Conservation (phyloP, 257 asterid genomes). For the Asclepias syriaca region DNA sequence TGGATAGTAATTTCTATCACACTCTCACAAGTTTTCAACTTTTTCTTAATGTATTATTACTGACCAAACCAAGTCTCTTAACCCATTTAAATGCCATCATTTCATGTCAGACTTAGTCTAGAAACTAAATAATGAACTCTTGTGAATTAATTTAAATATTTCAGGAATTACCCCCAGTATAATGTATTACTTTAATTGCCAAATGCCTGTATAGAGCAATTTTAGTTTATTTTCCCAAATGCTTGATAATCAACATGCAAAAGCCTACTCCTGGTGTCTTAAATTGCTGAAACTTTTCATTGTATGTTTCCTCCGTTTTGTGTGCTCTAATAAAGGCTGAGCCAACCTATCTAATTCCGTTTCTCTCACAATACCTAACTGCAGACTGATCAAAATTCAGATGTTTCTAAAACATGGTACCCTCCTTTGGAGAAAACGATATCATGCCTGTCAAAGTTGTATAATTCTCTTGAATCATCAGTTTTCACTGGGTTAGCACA, state of each 20-base stretch:
- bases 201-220: not conserved
- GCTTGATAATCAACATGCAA: not conserved
- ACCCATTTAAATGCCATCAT: too few relatives aligned
- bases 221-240: not conserved
- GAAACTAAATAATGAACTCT: not conserved
- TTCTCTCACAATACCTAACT: conserved; percentile 16
- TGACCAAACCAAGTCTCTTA: not conserved
- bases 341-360: conserved; percentile 11
- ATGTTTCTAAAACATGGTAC: conserved; percentile 74
- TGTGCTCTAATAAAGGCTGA: not conserved
- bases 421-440: conserved; percentile 98
- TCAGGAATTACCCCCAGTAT: not conserved
- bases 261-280: not conserved
- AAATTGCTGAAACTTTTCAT: conserved; percentile 18
- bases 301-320: conserved; percentile 2
- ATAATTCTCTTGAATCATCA: conserved; percentile 74
- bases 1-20: not conserved
- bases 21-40: not conserved
- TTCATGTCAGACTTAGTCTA: not conserved
- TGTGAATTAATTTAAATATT: not conserved
- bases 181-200: not conserved
- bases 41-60: not conserved
- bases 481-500: conserved; percentile 99
- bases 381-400: conserved; percentile 71
- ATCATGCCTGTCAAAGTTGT: conserved; percentile 85